These are phyloP conservation scores for Insectozyma bohioensis DNA, from an alignment of 1,139 yeast species.

Conservation along the genomic window DNA sequence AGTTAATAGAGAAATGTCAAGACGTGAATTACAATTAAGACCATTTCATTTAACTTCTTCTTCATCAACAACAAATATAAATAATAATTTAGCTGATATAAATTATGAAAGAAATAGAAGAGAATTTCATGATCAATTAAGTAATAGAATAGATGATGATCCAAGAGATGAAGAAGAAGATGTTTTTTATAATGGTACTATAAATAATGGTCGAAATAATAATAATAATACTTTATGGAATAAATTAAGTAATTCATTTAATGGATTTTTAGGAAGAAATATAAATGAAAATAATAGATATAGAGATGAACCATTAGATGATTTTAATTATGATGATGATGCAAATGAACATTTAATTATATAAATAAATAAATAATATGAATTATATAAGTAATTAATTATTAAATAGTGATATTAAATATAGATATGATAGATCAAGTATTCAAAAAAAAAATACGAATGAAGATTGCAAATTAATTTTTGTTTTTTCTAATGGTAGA, in stretches of 20 bases:
- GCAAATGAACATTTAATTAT: slow-evolving; percentile 17
- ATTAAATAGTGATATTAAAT: too few relatives aligned
- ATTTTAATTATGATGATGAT: slow-evolving; percentile 30
- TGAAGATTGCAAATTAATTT: too few relatives aligned
- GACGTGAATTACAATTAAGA: slow-evolving; percentile 27
- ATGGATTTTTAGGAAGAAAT: slow-evolving; percentile 11
- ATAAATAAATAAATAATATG: slow-evolving; percentile 7
- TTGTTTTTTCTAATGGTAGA: not conserved
- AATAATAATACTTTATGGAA: slow-evolving; percentile 18
- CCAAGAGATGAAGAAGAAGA: slow-evolving; percentile 9
- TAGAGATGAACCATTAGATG: slow-evolving; percentile 31
- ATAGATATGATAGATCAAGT: too few relatives aligned
- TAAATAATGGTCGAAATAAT: slow-evolving; percentile 3
- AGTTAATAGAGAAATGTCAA: slow-evolving; percentile 34
- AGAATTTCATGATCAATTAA: slow-evolving; percentile 24
- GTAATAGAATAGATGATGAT: slow-evolving; percentile 16
- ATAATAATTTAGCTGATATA: slow-evolving; percentile 26
- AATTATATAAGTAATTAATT: too few relatives aligned
- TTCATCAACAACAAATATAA: slow-evolving; percentile 1
- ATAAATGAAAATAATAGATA: slow-evolving; percentile 7
- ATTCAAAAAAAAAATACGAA: too few relatives aligned
- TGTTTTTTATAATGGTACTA: slow-evolving; percentile 9
- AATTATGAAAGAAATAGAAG: slow-evolving; percentile 34
- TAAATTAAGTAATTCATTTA: slow-evolving; percentile 23
- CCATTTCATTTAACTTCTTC: slow-evolving; percentile 26